Percentiles rank a stretch among this genome's conserved stretches.
phyloP scores from a whole-genome alignment of 2,329 filamentous ascomycete species.

The Sarocladium oryzae region DNA sequence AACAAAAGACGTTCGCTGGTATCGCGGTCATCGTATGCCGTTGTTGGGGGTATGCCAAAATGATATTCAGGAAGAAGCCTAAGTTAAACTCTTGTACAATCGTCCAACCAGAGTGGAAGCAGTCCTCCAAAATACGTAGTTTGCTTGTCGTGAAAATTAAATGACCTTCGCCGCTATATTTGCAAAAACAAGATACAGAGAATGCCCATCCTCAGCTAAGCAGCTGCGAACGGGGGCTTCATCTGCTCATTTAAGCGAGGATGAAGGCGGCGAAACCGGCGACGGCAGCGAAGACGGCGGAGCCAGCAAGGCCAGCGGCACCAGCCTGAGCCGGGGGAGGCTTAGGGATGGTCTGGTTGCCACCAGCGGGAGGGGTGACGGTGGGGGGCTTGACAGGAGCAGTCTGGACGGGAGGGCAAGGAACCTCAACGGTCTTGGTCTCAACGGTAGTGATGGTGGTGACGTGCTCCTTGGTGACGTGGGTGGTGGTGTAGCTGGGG shows the following conservation, averaged over 20 bases:
- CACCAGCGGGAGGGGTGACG: conserved; percentile 21
- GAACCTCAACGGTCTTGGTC: conserved; percentile 41
- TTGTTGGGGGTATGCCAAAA: conserved; percentile 10
- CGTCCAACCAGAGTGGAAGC: conserved; percentile 22
- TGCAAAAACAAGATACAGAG: conserved; percentile 8
- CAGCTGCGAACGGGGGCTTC: conserved; percentile 23
- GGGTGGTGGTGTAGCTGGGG: conserved; percentile 37
- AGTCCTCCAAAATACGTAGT: conserved; percentile 16
- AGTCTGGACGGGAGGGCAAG: conserved; percentile 19
- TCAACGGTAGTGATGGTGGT: conserved; percentile 49
- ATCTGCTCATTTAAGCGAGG: conserved; percentile 41
- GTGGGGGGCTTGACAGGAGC: conserved; percentile 14
- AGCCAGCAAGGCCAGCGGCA: conserved; percentile 47
- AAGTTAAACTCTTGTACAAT: conserved; percentile 31
- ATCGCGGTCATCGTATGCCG: neutral
- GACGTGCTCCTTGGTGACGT: conserved; percentile 50
- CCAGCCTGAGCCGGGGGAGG: conserved; percentile 30
- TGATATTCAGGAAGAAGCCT: conserved; percentile 26
- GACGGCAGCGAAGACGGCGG: conserved; percentile 46
- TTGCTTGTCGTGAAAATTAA: conserved; percentile 24
- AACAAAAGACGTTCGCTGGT: neutral
- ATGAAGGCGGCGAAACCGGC: conserved; percentile 48
- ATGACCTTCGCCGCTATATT: conserved; percentile 35
- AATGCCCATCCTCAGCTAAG: conserved; percentile 14
- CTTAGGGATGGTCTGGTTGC: conserved; percentile 18